Evolutionary conservation across 345 rosid genomes (phyloP).

Genomic region (Rhodamnia argentea): DNA sequence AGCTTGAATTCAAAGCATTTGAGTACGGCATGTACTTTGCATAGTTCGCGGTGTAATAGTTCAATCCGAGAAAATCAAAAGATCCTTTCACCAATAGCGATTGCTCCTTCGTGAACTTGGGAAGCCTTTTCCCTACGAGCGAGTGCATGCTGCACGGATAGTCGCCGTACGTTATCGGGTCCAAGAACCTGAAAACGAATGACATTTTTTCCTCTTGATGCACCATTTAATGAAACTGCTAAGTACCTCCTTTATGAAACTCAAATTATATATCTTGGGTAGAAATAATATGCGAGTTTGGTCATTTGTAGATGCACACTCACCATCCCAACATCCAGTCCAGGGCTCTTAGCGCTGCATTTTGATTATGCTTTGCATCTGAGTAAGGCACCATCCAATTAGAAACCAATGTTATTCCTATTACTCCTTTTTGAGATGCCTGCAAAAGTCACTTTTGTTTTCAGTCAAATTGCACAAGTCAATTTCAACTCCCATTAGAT

Average conservation of each 20-base stretch:
- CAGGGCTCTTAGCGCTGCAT: slow-evolving; percentile 16
- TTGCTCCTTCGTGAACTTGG: slow-evolving; percentile 21
- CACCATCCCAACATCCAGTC: slow-evolving; percentile 41
- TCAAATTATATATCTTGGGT: background rate
- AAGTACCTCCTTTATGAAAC: background rate
- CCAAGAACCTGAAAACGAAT: slow-evolving; percentile 17
- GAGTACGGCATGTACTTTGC: background rate
- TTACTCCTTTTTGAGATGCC: no score
- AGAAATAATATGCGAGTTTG: background rate
- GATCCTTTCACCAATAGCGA: slow-evolving; percentile 30
- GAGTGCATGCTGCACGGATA: slow-evolving; percentile 24
- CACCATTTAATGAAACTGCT: no score
- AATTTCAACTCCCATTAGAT: background rate
- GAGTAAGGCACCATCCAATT: slow-evolving; percentile 17
- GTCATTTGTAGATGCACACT: background rate
- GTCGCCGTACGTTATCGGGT: slow-evolving; percentile 24
- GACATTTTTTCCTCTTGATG: background rate
- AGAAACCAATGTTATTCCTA: slow-evolving; percentile 17
- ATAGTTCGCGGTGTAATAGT: slow-evolving; percentile 29
- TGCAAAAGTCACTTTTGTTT: background rate
- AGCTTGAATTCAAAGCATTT: background rate
- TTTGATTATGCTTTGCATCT: background rate
- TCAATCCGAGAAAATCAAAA: slow-evolving; percentile 36
- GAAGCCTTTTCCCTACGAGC: slow-evolving; percentile 22
- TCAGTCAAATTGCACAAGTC: background rate